Percentiles rank a stretch among this genome's conserved stretches.
Conservation (phyloP, 495 filamentous ascomycete genomes). For the Talaromyces thailandensis region DNA sequence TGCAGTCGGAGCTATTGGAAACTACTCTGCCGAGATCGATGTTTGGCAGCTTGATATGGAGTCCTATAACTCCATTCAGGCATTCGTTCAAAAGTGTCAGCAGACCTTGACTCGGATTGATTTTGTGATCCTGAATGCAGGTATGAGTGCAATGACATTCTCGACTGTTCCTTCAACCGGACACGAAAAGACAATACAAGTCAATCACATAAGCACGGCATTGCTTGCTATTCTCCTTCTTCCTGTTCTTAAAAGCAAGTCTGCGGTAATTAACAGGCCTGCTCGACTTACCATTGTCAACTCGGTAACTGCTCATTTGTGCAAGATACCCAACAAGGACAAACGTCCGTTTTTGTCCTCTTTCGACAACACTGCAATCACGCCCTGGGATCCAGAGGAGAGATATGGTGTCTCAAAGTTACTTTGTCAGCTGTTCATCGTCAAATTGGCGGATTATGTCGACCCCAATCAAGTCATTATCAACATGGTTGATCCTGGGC, state of each 20-base stretch:
- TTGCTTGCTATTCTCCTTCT: slow-evolving; percentile 41
- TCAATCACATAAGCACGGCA: slow-evolving; percentile 32
- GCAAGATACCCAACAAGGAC: slow-evolving; percentile 22
- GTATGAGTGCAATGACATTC: slow-evolving; percentile 24
- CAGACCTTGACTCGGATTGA: slow-evolving; percentile 30
- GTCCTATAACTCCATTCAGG: slow-evolving; percentile 33
- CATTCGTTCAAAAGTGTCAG: slow-evolving; percentile 23
- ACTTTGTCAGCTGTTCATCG: slow-evolving; percentile 30
- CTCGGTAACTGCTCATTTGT: slow-evolving; percentile 20
- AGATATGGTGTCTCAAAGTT: slow-evolving; percentile 34
- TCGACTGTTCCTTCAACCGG: slow-evolving; percentile 24
- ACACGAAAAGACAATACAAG: slow-evolving; percentile 34
- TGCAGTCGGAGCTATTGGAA: too few species aligned
- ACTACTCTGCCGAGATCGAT: slow-evolving; percentile 26
- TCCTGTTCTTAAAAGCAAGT: slow-evolving; percentile 34
- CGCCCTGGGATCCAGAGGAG: slow-evolving; percentile 15
- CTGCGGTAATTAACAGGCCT: slow-evolving; percentile 12
- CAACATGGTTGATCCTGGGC: slow-evolving; percentile 39
- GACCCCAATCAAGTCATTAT: slow-evolving; percentile 34
- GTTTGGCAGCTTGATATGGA: slow-evolving; percentile 43
- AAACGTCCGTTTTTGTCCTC: slow-evolving; percentile 26
- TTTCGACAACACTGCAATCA: slow-evolving; percentile 30
- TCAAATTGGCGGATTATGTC: slow-evolving; percentile 32
- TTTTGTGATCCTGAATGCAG: slow-evolving; percentile 46
- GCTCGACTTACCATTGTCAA: slow-evolving; percentile 32